phyloP scores from a whole-genome alignment of 345 rosid species.

The Rhizophora apiculata region DNA sequence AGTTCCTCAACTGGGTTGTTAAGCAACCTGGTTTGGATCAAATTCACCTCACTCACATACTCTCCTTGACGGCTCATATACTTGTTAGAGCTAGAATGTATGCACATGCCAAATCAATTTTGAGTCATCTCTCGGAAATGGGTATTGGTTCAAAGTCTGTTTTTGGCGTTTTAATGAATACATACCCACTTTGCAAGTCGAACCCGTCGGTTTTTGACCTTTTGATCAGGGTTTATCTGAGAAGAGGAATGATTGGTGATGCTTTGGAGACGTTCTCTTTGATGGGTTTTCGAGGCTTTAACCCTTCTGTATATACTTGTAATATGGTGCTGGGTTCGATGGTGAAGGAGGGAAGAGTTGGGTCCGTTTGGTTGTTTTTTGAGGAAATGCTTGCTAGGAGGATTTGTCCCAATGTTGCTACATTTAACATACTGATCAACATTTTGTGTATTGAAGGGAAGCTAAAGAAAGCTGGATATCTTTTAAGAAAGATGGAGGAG shows the following conservation, averaged over 20 bases:
- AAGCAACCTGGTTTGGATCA: slow-evolving; percentile 66
- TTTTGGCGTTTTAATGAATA: slow-evolving; percentile 64
- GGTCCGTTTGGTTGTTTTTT: slow-evolving; percentile 63
- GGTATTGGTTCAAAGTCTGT: slow-evolving; percentile 43
- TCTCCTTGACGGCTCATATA: slow-evolving; percentile 60
- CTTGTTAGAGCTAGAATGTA: slow-evolving; percentile 87
- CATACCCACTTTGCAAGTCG: slow-evolving; percentile 79
- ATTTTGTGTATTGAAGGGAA: slow-evolving; percentile 63
- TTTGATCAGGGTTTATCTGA: slow-evolving; percentile 62
- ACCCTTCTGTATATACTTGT: slow-evolving; percentile 68
- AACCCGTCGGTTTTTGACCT: slow-evolving; percentile 85
- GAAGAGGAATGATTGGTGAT: slow-evolving; percentile 50
- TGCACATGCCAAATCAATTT: slow-evolving; percentile 51
- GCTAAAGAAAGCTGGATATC: slow-evolving; percentile 58
- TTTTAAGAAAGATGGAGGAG: slow-evolving; percentile 77
- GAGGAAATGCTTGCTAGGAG: slow-evolving; percentile 61
- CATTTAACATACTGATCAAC: slow-evolving; percentile 81
- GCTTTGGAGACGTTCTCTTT: slow-evolving; percentile 58
- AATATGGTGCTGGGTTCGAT: slow-evolving; percentile 56
- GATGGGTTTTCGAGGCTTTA: slow-evolving; percentile 64
- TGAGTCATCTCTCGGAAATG: slow-evolving; percentile 51
- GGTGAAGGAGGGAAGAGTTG: slow-evolving; percentile 45
- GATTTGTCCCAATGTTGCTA: slow-evolving; percentile 74
- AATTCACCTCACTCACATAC: slow-evolving; percentile 50
- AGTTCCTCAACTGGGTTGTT: slow-evolving; percentile 70